A percentile compares a stretch with the other conserved stretches of the same genome.
Conservation (phyloP, 768 basidiomycete genomes). For the Leccinum longicurvipes region DNA sequence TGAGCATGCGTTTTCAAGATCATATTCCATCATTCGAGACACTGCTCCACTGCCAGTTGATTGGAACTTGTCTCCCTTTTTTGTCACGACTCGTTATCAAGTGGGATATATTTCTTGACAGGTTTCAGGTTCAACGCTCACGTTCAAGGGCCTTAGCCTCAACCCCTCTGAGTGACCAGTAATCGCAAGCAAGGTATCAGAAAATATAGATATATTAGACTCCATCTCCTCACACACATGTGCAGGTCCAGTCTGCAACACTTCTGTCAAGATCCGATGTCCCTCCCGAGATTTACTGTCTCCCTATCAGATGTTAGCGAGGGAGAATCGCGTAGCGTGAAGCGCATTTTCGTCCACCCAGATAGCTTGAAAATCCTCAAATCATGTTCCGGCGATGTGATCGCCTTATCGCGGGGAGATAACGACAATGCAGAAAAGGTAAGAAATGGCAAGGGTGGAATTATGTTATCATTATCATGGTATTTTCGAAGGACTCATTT, state of each 20-base stretch:
- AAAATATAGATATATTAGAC: background rate
- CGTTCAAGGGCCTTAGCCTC: background rate
- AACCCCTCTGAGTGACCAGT: background rate
- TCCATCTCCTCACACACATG: background rate
- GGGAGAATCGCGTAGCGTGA: constrained; percentile 47
- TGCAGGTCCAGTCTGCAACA: background rate
- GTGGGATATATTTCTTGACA: constrained; percentile 4
- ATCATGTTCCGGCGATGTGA: constrained; percentile 65
- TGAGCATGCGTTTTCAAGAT: constrained; percentile 10
- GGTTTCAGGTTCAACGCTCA: background rate
- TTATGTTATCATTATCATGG: constrained; percentile 3
- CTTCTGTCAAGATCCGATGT: constrained; percentile 11
- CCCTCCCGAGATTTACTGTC: constrained; percentile 35
- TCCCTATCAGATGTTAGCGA: constrained; percentile 35
- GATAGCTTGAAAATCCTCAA: constrained; percentile 60
- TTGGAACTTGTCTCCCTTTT: background rate
- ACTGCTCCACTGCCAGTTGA: background rate
- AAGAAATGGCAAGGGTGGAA: constrained; percentile 20
- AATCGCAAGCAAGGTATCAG: background rate
- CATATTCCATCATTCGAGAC: constrained; percentile 9
- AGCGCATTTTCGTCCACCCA: constrained; percentile 61
- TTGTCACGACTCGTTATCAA: background rate
- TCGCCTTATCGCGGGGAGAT: constrained; percentile 49
- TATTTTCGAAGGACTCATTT: constrained; percentile 16
- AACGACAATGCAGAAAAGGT: constrained; percentile 34